Conservation (phyloP, 2,329 filamentous ascomycete species). For the Macrophomina tecta region DNA sequence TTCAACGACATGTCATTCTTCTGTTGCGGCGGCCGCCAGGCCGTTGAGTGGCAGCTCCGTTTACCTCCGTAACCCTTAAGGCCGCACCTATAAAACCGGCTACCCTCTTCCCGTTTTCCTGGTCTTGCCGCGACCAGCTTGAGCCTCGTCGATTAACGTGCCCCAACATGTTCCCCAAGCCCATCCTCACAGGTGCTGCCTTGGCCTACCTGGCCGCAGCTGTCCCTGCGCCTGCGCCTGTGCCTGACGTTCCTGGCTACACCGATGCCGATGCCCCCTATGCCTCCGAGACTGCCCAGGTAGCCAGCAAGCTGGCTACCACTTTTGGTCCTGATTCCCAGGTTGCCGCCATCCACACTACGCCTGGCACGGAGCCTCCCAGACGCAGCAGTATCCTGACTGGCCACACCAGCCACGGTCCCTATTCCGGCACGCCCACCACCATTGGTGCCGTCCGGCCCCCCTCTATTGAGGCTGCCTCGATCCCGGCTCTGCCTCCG, state of each 20-base stretch:
- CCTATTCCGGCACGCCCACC: constrained; percentile 69
- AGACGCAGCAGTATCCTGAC: constrained; percentile 57
- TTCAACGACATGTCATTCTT: no score
- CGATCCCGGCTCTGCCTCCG: constrained; percentile 62
- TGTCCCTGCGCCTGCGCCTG: constrained; percentile 46
- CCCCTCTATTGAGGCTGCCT: constrained; percentile 60
- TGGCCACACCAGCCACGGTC: constrained; percentile 71
- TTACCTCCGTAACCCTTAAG: no score
- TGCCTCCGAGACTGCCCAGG: constrained; percentile 39
- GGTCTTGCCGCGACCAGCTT: neutral
- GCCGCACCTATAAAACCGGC: constrained; percentile 10
- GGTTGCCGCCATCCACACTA: constrained; percentile 40
- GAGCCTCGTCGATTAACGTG: neutral
- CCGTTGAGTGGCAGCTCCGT: no score
- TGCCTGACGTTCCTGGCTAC: constrained; percentile 54
- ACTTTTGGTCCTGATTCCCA: constrained; percentile 53
- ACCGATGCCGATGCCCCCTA: constrained; percentile 52
- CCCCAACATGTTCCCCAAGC: constrained; percentile 47
- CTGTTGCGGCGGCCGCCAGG: no score
- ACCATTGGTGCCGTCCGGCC: constrained; percentile 74
- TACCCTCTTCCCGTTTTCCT: neutral
- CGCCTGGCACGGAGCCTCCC: constrained; percentile 47
- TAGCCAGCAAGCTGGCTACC: constrained; percentile 39
- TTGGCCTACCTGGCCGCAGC: constrained; percentile 44
- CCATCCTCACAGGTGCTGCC: constrained; percentile 32